phyloP scores from a whole-genome alignment of 2,329 filamentous ascomycete genomes.

The Alternaria gaisen region DNA sequence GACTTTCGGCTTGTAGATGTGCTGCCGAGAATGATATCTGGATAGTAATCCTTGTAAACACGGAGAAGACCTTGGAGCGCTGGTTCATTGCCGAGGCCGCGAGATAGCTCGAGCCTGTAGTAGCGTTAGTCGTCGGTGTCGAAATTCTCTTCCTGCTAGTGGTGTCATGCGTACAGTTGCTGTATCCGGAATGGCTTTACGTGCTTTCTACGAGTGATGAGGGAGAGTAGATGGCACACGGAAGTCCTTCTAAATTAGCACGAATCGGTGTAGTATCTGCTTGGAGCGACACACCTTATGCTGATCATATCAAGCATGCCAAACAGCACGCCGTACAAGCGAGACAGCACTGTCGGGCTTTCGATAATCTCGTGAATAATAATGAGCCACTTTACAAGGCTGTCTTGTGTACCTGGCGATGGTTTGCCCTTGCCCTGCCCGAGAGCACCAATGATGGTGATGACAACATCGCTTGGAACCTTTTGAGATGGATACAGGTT shows the following conservation, averaged over 20 bases:
- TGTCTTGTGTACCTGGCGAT: slow-evolving; percentile 72
- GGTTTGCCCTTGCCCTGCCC: slow-evolving; percentile 81
- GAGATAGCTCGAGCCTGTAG: slow-evolving; percentile 58
- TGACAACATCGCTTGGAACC: slow-evolving; percentile 67
- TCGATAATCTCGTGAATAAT: slow-evolving; percentile 77
- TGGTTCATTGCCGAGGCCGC: slow-evolving; percentile 69
- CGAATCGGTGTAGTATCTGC: slow-evolving; percentile 6
- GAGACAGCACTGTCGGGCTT: slow-evolving; percentile 68
- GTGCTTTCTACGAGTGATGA: slow-evolving; percentile 82
- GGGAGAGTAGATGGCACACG: slow-evolving; percentile 78
- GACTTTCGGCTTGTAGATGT: slow-evolving; percentile 57
- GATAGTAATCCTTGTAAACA: slow-evolving; percentile 91
- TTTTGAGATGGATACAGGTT: slow-evolving; percentile 77
- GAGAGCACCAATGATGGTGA: slow-evolving; percentile 75
- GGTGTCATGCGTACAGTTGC: slow-evolving; percentile 57
- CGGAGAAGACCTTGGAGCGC: slow-evolving; percentile 76
- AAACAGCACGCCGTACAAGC: slow-evolving; percentile 79
- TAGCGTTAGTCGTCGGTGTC: slow-evolving; percentile 31
- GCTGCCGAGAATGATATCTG: slow-evolving; percentile 83
- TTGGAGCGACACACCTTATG: slow-evolving; percentile 63
- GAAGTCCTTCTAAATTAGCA: slow-evolving; percentile 49
- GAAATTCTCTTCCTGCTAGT: background rate
- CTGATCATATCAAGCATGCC: slow-evolving; percentile 83
- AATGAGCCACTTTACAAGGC: slow-evolving; percentile 80
- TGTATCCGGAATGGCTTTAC: slow-evolving; percentile 87